These are phyloP conservation scores for Alternaria ethzedia DNA, from an alignment of 2,329 filamentous ascomycete genomes.

Conservation along the genomic window DNA sequence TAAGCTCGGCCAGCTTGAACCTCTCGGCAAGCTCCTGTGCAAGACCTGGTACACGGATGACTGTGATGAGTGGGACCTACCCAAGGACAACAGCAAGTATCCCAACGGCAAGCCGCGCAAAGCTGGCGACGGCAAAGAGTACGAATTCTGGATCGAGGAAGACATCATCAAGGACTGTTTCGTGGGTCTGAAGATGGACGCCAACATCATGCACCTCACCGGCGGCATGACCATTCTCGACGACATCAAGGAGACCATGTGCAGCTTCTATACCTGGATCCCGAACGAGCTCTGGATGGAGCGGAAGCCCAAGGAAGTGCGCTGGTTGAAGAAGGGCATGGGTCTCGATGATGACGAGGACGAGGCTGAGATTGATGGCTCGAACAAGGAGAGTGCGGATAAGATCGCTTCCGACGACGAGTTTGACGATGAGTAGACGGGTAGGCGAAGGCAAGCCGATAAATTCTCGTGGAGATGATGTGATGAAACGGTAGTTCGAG, in stretches of 20 bases:
- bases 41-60: conserved; percentile 57
- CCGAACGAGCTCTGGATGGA: conserved; percentile 52
- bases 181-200: conserved; percentile 61
- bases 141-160: conserved; percentile 72
- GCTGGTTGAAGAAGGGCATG: conserved; percentile 29
- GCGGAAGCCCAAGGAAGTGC: conserved; percentile 36
- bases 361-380: conserved; percentile 11
- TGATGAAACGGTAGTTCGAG: background rate
- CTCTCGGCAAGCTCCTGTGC: conserved; percentile 62
- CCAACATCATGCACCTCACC: conserved; percentile 31
- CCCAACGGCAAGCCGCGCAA: conserved; percentile 26
- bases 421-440: conserved; percentile 23
- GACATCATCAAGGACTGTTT: conserved; percentile 63
- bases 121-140: conserved; percentile 47
- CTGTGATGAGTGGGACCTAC: conserved; percentile 47
- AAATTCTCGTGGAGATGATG: background rate
- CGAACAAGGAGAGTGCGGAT: conserved; percentile 9
- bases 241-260: conserved; percentile 46
- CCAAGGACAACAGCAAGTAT: conserved; percentile 36
- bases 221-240: conserved; percentile 45
- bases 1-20: conserved; percentile 53
- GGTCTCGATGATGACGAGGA: conserved; percentile 24
- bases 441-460: conserved; percentile 1
- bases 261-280: conserved; percentile 54
- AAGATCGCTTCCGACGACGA: conserved; percentile 19